Conservation (phyloP, 163 green algal species). For the Scenedesmus sp. region DNA sequence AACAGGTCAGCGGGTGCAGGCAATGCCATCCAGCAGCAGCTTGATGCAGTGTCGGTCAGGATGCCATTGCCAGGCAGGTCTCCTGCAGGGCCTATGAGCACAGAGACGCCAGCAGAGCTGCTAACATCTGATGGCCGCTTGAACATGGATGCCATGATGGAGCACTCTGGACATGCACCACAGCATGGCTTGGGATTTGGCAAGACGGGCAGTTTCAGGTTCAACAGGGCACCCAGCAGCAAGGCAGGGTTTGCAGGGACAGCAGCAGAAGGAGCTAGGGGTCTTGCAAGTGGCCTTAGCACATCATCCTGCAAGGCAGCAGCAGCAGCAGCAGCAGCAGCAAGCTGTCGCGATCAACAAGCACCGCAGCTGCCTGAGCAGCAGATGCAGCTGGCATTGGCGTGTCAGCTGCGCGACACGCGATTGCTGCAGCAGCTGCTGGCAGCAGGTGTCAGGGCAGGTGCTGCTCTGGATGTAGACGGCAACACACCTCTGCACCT, state of each 20-base stretch:
- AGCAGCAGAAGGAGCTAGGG: background rate
- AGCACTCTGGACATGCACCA: background rate
- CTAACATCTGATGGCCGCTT: slow-evolving; percentile 16
- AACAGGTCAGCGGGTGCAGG: background rate
- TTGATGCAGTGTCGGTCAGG: background rate
- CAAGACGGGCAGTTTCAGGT: background rate
- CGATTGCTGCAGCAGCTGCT: slow-evolving; percentile 18
- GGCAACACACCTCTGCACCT: slow-evolving; percentile 49
- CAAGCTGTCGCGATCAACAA: background rate
- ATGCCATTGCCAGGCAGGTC: background rate
- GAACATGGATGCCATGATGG: slow-evolving; percentile 39
- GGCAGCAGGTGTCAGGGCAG: background rate
- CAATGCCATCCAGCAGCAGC: background rate
- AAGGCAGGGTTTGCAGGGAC: background rate
- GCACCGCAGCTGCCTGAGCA: background rate
- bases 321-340: slow-evolving; percentile 10
- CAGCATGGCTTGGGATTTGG: background rate
- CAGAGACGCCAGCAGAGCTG: slow-evolving; percentile 18
- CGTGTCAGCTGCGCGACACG: background rate
- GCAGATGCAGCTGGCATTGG: background rate
- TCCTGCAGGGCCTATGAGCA: background rate
- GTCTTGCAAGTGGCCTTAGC: background rate
- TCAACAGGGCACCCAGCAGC: background rate
- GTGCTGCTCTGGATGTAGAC: background rate
- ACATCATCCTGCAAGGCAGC: background rate